Conservation (phyloP, 1,284 basidiomycete species). For the Leucoagaricus sp. region DNA sequence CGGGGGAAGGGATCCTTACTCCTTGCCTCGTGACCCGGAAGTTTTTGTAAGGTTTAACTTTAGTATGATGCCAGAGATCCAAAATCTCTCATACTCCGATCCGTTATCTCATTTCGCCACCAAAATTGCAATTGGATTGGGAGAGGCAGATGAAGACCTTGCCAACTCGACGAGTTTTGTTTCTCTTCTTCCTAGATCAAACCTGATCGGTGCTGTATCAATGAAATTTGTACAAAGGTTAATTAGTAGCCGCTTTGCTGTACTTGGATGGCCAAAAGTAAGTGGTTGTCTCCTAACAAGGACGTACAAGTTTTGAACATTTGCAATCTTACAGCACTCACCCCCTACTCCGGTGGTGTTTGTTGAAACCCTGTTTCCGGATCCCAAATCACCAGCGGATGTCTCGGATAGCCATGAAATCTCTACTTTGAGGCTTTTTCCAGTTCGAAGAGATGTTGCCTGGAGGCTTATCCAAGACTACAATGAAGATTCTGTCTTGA, state of each 20-base stretch:
- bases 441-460: background rate
- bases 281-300: background rate
- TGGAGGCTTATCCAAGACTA: background rate
- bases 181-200: background rate
- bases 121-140: background rate
- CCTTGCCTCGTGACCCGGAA: too few species aligned
- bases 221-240: background rate
- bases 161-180: background rate
- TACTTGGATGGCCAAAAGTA: background rate
- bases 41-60: too few species aligned
- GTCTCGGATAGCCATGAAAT: background rate
- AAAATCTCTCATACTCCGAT: too few species aligned
- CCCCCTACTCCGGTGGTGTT: background rate
- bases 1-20: too few species aligned
- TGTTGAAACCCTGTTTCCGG: background rate
- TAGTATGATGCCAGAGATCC: too few species aligned
- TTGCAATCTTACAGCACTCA: background rate
- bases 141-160: background rate
- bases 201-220: background rate
- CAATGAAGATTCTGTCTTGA: conserved; percentile 2
- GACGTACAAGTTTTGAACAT: background rate
- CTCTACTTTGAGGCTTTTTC: background rate
- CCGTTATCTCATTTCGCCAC: background rate
- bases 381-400: background rate
- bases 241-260: background rate